Percentiles rank a stretch among this genome's conserved stretches.
Conservation (phyloP, 140 eudicot species). For the Anethum foeniculum region DNA sequence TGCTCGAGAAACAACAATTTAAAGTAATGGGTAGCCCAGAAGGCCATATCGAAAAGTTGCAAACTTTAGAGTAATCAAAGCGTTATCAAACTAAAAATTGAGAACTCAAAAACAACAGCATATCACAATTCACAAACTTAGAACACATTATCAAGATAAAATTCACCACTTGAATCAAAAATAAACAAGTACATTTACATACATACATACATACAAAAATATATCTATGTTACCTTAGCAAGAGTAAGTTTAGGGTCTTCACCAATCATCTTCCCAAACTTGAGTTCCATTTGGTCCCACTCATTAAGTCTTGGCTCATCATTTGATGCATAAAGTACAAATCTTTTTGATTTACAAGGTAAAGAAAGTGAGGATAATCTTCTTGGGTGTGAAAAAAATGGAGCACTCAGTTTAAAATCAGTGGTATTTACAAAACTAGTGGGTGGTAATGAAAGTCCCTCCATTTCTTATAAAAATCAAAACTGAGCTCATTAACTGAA, state of each 20-base stretch:
- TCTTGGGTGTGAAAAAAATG: conserved; percentile 19
- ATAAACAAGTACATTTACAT: neutral
- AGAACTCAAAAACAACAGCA: neutral
- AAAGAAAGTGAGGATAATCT: conserved; percentile 18
- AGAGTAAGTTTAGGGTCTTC: conserved; percentile 70
- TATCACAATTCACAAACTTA: neutral
- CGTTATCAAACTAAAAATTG: neutral
- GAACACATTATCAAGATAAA: neutral
- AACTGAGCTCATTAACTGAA: neutral
- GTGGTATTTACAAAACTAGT: conserved; percentile 19
- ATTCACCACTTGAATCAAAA: neutral
- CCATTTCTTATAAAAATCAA: conserved; percentile 25
- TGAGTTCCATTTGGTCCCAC: conserved; percentile 71
- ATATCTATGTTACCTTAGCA: conserved; percentile 44
- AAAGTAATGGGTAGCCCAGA: neutral
- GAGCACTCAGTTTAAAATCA: conserved; percentile 22
- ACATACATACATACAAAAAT: neutral
- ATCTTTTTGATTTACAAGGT: conserved; percentile 28
- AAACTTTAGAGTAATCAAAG: neutral
- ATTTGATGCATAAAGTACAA: conserved; percentile 44
- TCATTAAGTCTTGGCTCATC: conserved; percentile 41
- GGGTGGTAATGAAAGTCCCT: conserved; percentile 25
- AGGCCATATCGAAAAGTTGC: neutral
- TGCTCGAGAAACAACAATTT: neutral
- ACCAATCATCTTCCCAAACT: conserved; percentile 56